Base-by-base conservation (phyloP, 164 flowering plant genomes). In the Aristolochia contorta region DNA sequence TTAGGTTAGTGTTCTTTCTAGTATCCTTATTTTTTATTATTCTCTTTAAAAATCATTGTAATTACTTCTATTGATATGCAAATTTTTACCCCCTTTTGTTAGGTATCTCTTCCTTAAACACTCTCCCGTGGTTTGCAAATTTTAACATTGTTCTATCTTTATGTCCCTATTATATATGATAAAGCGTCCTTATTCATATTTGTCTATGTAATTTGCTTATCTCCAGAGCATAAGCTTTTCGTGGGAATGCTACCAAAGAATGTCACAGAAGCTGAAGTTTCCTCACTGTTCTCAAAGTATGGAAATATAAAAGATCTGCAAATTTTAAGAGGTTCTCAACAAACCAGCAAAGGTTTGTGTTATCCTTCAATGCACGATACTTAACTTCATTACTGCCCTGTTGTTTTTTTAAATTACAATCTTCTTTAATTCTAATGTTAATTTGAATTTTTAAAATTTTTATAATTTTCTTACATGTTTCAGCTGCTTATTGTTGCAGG, bases 191-290 rank as follows among this genome's bases (percentile, higher is more conserved):
- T 2, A 2, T 16, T 47, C 18, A 46, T 57, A 51, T 55, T 37
- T 61, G 49, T 65, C 37, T 56, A 27, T 55, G 21, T 58, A 56
- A 27, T 2, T 27, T 27, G 20, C 23, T 33, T 56, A 14, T 52
- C 59, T 65, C 48, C 80, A 94, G 99, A 94, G 63, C 95, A 91
- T 79, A 94, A 94, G 73, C 95, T 94, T 72, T 94, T 94, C 67
- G 80, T 94, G 63, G 99, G 99, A 46, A 94, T 94, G 99, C 93
- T 94, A 65, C 99, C 97, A 52, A 91, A 91, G 83, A 94, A 83
- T 72, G 91, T 91, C 19, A 75, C 91, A 30, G 97, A 94, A 62
- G 73, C 74, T 62, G 99, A 94, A 69, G 84, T 94, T 59, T 82
- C 83, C 56, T 71, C 72, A 50, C 61, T 94, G 65, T 94, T 94